Evolutionary conservation across 192 early-diverging fungal species (phyloP), one percentile per base, ranked within the genome.

Genomic region (Backusella australiensis): DNA sequence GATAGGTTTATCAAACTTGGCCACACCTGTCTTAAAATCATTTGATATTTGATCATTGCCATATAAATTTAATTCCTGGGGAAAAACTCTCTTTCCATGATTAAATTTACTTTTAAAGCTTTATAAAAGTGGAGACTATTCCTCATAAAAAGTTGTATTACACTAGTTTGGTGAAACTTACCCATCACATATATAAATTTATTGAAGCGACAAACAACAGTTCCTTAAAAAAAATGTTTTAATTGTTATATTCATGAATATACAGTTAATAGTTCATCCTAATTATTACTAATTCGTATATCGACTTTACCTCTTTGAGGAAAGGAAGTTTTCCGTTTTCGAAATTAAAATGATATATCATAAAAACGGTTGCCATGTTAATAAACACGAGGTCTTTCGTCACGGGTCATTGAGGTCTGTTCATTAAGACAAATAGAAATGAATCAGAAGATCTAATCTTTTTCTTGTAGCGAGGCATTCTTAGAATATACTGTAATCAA

Each of bases 251-350:
- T 26, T 36, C 17, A 69, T 26, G 6, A 14, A 12, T 63, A 26
- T 26, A 14, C 26, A 26, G 3, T 59, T 59, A 59, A 23, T 14
- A 26, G 2, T 29, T 6, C 23, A 21, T 9, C 23, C 23, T 71
- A 26, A 44, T 71, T 0, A 8, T 46, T 32, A 15, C 36, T 26
- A 26, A 4, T 39, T 11, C 41, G 17, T 34, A 26, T 32, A 71
- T 34, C 15, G 3, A 36, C 9, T 38, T 71, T 79, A 86, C 87
- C 85, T 97, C 96, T 71, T 91, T 96, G 65, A 92, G 88, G 88
- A 98, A 97, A 34, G 95, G 96, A 66, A 96, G 94, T 84, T 96
- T 96, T 76, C 95, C 96, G 88, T 98, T 99, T 74, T 96, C 97
- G 85, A 95, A 96, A 67, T 97, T 92, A 70, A 70, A 44, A 1